Evolutionary conservation across 768 basidiomycete genomes (phyloP).

Genomic region (Termitomyces eurrhizus): DNA sequence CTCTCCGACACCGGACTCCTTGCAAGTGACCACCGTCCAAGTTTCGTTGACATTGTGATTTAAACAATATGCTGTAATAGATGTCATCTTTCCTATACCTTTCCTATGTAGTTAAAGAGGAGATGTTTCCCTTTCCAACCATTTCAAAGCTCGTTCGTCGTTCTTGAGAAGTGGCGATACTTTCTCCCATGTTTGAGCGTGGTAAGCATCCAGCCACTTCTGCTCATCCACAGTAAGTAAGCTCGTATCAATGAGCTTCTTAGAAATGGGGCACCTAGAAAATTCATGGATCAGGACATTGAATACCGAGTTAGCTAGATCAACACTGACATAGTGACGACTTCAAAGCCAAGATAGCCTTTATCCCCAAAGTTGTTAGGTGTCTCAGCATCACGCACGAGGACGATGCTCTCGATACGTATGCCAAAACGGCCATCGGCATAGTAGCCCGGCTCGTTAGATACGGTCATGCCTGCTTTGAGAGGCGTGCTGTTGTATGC

Average conservation of each 20-base stretch:
- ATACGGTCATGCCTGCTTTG: constrained; percentile 85
- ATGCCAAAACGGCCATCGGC: constrained; percentile 89
- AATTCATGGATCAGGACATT: neutral
- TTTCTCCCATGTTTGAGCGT: constrained; percentile 71
- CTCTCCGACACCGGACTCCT: constrained; percentile 48
- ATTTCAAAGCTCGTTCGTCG: constrained; percentile 54
- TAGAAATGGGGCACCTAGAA: constrained; percentile 82
- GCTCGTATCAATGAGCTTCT: constrained; percentile 64
- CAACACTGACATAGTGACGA: constrained; percentile 72
- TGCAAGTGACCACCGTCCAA: constrained; percentile 55
- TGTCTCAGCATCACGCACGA: constrained; percentile 70
- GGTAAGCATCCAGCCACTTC: constrained; percentile 82
- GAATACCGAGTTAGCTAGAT: neutral
- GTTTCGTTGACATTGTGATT: constrained; percentile 37
- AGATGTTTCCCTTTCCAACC: constrained; percentile 61
- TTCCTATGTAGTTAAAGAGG: constrained; percentile 23
- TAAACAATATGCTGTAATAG: neutral
- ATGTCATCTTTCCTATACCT: neutral
- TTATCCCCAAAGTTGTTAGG: constrained; percentile 78
- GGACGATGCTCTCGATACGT: constrained; percentile 86
- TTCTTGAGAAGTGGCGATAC: constrained; percentile 66
- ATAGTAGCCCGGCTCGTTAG: constrained; percentile 94
- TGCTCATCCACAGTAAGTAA: constrained; percentile 66
- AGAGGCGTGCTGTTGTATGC: constrained; percentile 69
- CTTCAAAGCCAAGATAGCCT: constrained; percentile 82